Conservation (phyloP, 208 protist genomes). For the Borovskyia barvae region DNA sequence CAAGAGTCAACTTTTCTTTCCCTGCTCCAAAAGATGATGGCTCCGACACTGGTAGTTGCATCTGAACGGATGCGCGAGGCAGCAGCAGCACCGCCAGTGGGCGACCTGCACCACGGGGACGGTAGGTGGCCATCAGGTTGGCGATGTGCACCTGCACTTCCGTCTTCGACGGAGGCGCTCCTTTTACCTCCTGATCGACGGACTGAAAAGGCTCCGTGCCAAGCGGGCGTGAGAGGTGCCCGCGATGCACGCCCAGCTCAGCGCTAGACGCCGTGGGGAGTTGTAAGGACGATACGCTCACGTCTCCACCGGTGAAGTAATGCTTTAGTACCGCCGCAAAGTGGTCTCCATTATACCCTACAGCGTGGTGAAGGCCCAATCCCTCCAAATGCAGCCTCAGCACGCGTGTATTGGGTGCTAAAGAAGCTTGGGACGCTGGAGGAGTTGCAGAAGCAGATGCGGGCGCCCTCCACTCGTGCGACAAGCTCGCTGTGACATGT, state of each 20-base stretch:
- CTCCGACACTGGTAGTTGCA: background rate
- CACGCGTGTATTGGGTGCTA: slow-evolving; percentile 12
- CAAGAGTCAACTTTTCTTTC: too few species aligned
- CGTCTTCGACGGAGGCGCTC: slow-evolving; percentile 3
- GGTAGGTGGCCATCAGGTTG: slow-evolving; percentile 33
- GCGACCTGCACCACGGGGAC: slow-evolving; percentile 20
- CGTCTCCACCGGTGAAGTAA: slow-evolving; percentile 29
- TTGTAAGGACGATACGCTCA: too few species aligned
- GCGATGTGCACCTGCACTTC: slow-evolving; percentile 9
- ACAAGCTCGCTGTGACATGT: too few species aligned
- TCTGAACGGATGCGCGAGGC: slow-evolving; percentile 16
- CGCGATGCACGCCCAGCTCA: too few species aligned
- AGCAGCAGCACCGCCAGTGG: slow-evolving; percentile 27
- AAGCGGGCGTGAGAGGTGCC: too few species aligned
- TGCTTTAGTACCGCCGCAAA: slow-evolving; percentile 47
- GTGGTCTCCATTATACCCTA: slow-evolving; percentile 48
- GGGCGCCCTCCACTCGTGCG: too few species aligned
- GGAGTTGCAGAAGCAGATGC: too few species aligned
- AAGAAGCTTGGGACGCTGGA: too few species aligned
- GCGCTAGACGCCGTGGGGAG: too few species aligned
- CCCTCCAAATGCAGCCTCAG: slow-evolving; percentile 29
- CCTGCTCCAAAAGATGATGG: background rate
- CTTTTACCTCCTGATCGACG: too few species aligned
- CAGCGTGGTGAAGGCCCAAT: slow-evolving; percentile 40
- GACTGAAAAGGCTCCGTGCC: too few species aligned